phyloP scores from a whole-genome alignment of 2,329 filamentous ascomycete species.

The Cladosporium sp. region DNA sequence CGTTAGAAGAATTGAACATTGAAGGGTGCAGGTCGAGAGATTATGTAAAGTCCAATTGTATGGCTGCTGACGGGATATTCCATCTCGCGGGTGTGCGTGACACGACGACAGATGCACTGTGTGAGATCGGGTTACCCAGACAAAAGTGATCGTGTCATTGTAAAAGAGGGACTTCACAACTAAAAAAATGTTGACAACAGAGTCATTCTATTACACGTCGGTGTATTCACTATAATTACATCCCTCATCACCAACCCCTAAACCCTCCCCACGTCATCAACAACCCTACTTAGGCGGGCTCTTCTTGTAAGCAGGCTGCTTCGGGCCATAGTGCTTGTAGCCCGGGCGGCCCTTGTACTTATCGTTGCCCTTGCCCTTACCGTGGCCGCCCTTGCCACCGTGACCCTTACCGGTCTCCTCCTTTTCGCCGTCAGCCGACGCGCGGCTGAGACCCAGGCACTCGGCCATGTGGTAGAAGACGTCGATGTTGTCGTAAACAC shows the following conservation, averaged over 20 bases:
- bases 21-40: too few species aligned
- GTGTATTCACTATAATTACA: background rate
- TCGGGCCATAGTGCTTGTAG: slow-evolving; percentile 11
- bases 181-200: too few species aligned
- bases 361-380: slow-evolving; percentile 15
- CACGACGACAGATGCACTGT: too few species aligned
- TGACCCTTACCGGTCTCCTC: slow-evolving; percentile 13
- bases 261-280: background rate
- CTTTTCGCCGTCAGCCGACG: slow-evolving; percentile 2
- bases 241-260: background rate
- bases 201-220: too few species aligned
- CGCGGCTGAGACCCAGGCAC: slow-evolving; percentile 52
- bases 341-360: slow-evolving; percentile 10
- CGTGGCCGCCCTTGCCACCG: slow-evolving; percentile 11
- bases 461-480: slow-evolving; percentile 68
- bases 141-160: too few species aligned
- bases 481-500: slow-evolving; percentile 64
- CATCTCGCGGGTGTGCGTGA: too few species aligned
- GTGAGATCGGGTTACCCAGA: too few species aligned
- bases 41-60: too few species aligned
- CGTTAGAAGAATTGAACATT: too few species aligned
- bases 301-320: slow-evolving; percentile 10
- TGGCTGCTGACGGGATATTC: too few species aligned
- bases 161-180: too few species aligned
- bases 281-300: background rate